A percentile compares a stretch with the other conserved stretches of the same genome.
Conservation (phyloP, 2,329 filamentous ascomycete species). For the Phyllosticta citriasiana region DNA sequence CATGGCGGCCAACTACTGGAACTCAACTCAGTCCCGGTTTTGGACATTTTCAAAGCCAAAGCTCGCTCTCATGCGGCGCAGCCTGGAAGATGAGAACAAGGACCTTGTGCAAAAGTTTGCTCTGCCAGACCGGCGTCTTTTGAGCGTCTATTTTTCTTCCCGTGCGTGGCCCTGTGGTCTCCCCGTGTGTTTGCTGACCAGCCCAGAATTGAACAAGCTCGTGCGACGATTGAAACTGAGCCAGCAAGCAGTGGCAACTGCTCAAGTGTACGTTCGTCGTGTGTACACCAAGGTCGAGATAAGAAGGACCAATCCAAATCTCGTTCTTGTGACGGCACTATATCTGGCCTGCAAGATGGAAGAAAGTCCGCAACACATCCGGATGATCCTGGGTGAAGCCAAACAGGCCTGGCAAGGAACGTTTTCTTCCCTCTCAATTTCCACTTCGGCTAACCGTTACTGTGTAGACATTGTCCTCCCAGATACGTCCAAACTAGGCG, state of each 20-base stretch:
- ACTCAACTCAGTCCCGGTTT: conserved; percentile 78
- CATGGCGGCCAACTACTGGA: conserved; percentile 97
- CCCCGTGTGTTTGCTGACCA: neutral
- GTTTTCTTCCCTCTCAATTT: neutral
- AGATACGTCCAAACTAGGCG: conserved; percentile 76
- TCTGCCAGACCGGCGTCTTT: conserved; percentile 67
- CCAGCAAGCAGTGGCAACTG: conserved; percentile 88
- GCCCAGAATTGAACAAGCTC: conserved; percentile 65
- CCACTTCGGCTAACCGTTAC: conserved; percentile 10
- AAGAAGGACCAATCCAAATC: conserved; percentile 83
- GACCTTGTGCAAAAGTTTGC: conserved; percentile 68
- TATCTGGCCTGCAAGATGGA: conserved; percentile 98
- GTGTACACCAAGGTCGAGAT: conserved; percentile 91
- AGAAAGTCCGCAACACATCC: conserved; percentile 91
- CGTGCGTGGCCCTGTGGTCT: conserved; percentile 49
- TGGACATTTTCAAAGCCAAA: conserved; percentile 87
- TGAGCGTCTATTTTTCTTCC: conserved; percentile 87
- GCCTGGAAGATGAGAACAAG: conserved; percentile 67
- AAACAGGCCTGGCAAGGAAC: conserved; percentile 58
- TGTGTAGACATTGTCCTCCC: conserved; percentile 52
- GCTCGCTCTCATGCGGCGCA: conserved; percentile 63
- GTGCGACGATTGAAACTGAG: conserved; percentile 74
- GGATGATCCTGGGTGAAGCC: conserved; percentile 78
- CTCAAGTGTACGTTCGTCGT: conserved; percentile 86
- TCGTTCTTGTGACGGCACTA: conserved; percentile 83